Evolutionary conservation across 768 basidiomycete genomes (phyloP), one percentile per base, ranked within the genome.

Genomic region (Hortiboletus flavorubellus): DNA sequence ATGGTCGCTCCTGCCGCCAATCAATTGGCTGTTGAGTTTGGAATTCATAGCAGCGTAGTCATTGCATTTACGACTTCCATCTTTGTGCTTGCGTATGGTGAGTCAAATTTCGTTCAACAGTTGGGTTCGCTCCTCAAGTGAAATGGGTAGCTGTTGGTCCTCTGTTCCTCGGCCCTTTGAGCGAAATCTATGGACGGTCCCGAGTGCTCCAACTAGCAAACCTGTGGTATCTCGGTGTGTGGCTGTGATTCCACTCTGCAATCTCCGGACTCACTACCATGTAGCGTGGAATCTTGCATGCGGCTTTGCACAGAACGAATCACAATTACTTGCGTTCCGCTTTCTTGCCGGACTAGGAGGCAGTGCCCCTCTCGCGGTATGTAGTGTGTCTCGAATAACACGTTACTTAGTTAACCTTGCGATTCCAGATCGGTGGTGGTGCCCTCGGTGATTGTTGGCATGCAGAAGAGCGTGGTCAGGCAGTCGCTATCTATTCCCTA

Each of bases 301-400:
- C 59, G 82, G 84, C 0, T 89, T 87, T 54, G 82, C 87, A 0
- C 77, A 78, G 51, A 85, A 75, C 49, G 75, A 76, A 53, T 72
- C 69, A 0, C 80, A 88, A 59, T 71, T 89, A 14, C 80, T 89
- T 48, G 83, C 74, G 0, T 90, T 90, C 61, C 80, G 88, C n/a
- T 81, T 91, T 59, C 68, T 90, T 2, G 71, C 87, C 1, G 88
- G 89, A 2, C 55, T 91, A 2, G 89, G 89, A 30, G 88, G 88
- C 0, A 84, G 85, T 49, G 88, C 87, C 0, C 86, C 88, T 7
- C 71, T 89, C 2, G 69, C 81, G 5, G 76, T 77, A 58, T 40
- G 72, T 7, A 12, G 23, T 15, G 0, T 29, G 23, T 11, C 29
- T 8, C 2, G 21, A 10, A 3, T 9, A 16, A 2, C n/a, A 41